These are phyloP conservation scores for Pseudohalonectria lignicola DNA, from an alignment of 2,329 filamentous ascomycete species.

Conservation along the genomic window DNA sequence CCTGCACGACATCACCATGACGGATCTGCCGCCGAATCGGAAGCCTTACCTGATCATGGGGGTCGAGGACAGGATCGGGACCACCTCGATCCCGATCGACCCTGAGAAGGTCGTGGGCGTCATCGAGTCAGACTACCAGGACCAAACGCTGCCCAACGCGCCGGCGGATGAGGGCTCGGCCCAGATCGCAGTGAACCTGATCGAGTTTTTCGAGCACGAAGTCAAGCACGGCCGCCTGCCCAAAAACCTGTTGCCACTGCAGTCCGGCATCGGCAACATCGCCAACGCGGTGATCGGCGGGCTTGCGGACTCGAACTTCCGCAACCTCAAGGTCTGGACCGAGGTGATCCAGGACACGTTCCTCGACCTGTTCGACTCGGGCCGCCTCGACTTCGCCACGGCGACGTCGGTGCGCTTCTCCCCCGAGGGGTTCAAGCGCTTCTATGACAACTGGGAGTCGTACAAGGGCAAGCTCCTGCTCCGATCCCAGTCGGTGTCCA, in stretches of 20 bases:
- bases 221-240: conserved; percentile 69
- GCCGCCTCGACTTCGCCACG: conserved; percentile 79
- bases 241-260: conserved; percentile 41
- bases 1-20: conserved; percentile 83
- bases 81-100: conserved; percentile 71
- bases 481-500: conserved; percentile 78
- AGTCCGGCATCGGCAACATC: conserved; percentile 87
- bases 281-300: conserved; percentile 86
- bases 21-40: conserved; percentile 67
- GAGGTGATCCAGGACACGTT: conserved; percentile 90
- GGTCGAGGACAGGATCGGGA: conserved; percentile 79
- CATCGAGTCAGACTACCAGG: conserved; percentile 75
- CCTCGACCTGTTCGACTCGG: conserved; percentile 83
- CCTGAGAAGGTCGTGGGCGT: conserved; percentile 73
- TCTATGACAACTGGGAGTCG: conserved; percentile 74
- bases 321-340: conserved; percentile 85
- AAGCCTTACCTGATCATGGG: conserved; percentile 82
- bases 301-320: conserved; percentile 70
- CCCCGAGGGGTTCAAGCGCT: conserved; percentile 80
- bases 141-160: conserved; percentile 62
- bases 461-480: conserved; percentile 78
- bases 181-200: conserved; percentile 67
- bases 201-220: conserved; percentile 77
- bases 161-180: conserved; percentile 63
- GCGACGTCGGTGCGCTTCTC: conserved; percentile 87